Evolutionary conservation across 2,329 filamentous ascomycete species (phyloP).

Genomic region (Neospermospora avenae): DNA sequence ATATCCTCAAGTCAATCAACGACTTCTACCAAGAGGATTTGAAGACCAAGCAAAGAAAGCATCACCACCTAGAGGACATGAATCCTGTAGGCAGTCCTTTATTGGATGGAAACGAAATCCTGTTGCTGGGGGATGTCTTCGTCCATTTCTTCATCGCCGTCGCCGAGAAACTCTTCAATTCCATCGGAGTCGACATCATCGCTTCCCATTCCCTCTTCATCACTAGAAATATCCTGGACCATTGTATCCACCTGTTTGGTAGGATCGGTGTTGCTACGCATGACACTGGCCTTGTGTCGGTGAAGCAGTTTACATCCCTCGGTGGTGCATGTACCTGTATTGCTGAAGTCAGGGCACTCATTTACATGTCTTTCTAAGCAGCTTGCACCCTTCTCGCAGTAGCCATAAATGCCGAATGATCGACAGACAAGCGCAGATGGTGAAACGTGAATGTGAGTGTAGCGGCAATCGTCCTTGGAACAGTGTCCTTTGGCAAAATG

Average conservation of each 20-base stretch:
- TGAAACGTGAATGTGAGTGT: constrained; percentile 78
- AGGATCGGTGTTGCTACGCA: constrained; percentile 59
- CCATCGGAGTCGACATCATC: constrained; percentile 79
- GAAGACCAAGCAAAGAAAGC: not conserved
- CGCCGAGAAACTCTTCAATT: constrained; percentile 61
- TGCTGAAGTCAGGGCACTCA: constrained; percentile 95
- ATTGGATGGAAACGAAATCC: constrained; percentile 53
- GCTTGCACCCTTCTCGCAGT: constrained; percentile 75
- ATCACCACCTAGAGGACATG: not conserved
- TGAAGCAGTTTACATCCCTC: constrained; percentile 83
- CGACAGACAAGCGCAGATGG: constrained; percentile 77
- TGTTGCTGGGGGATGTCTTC: constrained; percentile 54
- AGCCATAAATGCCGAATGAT: constrained; percentile 80
- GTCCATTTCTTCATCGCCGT: constrained; percentile 49
- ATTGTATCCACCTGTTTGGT: constrained; percentile 45
- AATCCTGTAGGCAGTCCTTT: constrained; percentile 31
- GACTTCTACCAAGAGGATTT: not conserved
- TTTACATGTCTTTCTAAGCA: constrained; percentile 84
- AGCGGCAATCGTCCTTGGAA: constrained; percentile 80
- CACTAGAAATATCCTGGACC: constrained; percentile 71
- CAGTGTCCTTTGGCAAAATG: constrained; percentile 90
- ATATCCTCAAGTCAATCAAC: not conserved
- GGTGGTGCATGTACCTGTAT: constrained; percentile 77
- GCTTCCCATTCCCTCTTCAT: constrained; percentile 69
- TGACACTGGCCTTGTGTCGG: constrained; percentile 78